These are phyloP conservation scores for Debaryomyces robertsiae DNA, from an alignment of 1,139 yeast genomes.

Conservation along the genomic window DNA sequence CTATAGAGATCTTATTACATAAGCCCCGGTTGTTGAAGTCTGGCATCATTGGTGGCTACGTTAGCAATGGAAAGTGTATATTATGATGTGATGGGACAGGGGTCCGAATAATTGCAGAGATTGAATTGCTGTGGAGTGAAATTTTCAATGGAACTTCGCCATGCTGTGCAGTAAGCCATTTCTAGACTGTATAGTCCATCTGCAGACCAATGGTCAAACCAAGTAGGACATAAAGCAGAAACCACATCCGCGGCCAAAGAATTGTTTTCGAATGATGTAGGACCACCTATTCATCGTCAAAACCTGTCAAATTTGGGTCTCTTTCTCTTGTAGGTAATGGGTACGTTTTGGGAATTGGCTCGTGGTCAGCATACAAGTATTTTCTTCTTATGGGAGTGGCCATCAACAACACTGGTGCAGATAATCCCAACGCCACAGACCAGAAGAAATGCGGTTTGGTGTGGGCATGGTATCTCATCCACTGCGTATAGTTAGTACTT, in stretches of 20 bases:
- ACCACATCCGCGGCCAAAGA: too few relatives aligned
- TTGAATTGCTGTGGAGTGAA: too few relatives aligned
- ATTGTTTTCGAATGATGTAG: too few relatives aligned
- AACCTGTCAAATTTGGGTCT: slow-evolving; percentile 52
- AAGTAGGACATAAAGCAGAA: too few relatives aligned
- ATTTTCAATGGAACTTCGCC: too few relatives aligned
- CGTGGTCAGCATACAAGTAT: slow-evolving; percentile 66
- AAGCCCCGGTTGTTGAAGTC: not conserved
- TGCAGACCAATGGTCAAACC: too few relatives aligned
- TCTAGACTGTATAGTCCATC: too few relatives aligned
- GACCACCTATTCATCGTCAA: slow-evolving; percentile 45
- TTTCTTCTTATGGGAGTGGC: slow-evolving; percentile 73
- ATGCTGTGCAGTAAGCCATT: too few relatives aligned
- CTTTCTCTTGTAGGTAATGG: slow-evolving; percentile 67
- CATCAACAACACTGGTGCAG: slow-evolving; percentile 66
- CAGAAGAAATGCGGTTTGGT: slow-evolving; percentile 77
- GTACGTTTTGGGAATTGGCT: slow-evolving; percentile 67
- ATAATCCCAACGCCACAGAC: slow-evolving; percentile 65
- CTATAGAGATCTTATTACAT: not conserved
- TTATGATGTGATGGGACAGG: too few relatives aligned
- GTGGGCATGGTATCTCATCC: slow-evolving; percentile 80
- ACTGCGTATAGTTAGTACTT: slow-evolving; percentile 48
- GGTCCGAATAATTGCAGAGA: too few relatives aligned
- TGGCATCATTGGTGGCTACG: too few relatives aligned
- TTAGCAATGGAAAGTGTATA: too few relatives aligned